A percentile compares a stretch with the other conserved stretches of the same genome.
phyloP scores from a whole-genome alignment of 306 rosid genomes.

The Trichosanthes truncata region DNA sequence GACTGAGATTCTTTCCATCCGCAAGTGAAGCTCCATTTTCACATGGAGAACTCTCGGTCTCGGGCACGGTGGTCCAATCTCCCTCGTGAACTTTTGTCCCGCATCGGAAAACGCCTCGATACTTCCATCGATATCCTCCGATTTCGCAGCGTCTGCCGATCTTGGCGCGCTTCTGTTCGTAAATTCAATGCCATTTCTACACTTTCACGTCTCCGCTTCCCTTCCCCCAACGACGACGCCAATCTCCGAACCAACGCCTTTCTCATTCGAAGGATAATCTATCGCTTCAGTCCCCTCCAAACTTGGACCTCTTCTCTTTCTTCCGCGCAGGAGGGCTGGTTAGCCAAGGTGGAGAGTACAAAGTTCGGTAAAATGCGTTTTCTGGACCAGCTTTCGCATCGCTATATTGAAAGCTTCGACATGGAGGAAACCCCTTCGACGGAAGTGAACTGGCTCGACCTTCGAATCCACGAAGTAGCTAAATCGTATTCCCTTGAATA shows the following conservation, averaged over 20 bases:
- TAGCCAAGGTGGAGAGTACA: slow-evolving; percentile 17
- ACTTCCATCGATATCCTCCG: not conserved
- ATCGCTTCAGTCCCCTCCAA: not conserved
- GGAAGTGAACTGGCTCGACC: not conserved
- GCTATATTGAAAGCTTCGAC: not conserved
- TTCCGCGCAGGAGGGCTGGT: not conserved
- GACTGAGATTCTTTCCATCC: not conserved
- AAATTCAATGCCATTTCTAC: not conserved
- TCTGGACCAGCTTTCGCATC: not conserved
- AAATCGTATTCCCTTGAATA: not conserved
- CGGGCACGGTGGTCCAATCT: slow-evolving; percentile 1
- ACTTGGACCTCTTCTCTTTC: not conserved
- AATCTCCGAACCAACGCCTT: not conserved
- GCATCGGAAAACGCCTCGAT: not conserved
- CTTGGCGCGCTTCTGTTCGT: not conserved
- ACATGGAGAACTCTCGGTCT: not conserved
- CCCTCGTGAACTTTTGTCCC: not conserved
- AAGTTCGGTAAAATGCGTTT: slow-evolving; percentile 2
- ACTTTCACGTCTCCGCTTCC: slow-evolving; percentile 11
- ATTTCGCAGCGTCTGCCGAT: not conserved
- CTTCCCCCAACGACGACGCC: not conserved
- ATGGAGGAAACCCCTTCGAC: not conserved
- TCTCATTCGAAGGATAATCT: slow-evolving; percentile 11
- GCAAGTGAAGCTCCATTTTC: too few species aligned
- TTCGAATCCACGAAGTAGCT: not conserved